These are phyloP conservation scores for Zygosaccharomyces pseudorouxii DNA, from an alignment of 805 yeast genomes.

Conservation along the genomic window DNA sequence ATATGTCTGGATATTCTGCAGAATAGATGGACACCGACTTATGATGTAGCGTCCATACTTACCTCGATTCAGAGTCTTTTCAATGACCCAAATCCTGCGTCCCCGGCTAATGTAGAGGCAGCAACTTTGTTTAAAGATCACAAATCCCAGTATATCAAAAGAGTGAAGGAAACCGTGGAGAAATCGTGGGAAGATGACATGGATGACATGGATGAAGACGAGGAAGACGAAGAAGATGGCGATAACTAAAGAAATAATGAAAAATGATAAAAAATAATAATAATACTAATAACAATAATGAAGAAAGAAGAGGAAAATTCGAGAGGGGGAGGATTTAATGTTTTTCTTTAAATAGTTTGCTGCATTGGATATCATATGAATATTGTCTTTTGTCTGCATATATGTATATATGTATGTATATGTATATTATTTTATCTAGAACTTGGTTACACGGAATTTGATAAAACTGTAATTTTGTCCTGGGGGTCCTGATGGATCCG, in stretches of 20 bases:
- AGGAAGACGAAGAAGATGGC: constrained; percentile 34
- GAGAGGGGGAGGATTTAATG: background rate
- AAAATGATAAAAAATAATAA: background rate
- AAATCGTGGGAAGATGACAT: constrained; percentile 87
- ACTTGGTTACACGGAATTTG: background rate
- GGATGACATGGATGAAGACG: constrained; percentile 36
- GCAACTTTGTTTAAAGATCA: constrained; percentile 94
- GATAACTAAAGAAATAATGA: background rate
- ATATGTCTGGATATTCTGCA: constrained; percentile 93
- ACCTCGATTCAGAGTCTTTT: constrained; percentile 88
- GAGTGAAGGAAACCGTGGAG: constrained; percentile 94
- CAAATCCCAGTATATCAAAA: constrained; percentile 81
- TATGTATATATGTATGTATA: constrained; percentile 3
- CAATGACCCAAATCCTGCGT: constrained; percentile 93
- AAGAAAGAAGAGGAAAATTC: background rate
- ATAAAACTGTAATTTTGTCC: constrained; percentile 32
- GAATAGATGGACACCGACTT: constrained; percentile 97
- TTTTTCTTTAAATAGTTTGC: background rate
- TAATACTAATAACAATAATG: background rate
- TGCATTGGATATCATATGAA: constrained; percentile 6
- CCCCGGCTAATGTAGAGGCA: constrained; percentile 98
- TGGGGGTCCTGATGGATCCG: constrained; percentile 40
- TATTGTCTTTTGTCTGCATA: constrained; percentile 2
- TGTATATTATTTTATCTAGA: background rate
- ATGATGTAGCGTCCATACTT: constrained; percentile 91